Conservation (phyloP, 2,329 filamentous ascomycete genomes). For the Sclerotinia glacialis region DNA sequence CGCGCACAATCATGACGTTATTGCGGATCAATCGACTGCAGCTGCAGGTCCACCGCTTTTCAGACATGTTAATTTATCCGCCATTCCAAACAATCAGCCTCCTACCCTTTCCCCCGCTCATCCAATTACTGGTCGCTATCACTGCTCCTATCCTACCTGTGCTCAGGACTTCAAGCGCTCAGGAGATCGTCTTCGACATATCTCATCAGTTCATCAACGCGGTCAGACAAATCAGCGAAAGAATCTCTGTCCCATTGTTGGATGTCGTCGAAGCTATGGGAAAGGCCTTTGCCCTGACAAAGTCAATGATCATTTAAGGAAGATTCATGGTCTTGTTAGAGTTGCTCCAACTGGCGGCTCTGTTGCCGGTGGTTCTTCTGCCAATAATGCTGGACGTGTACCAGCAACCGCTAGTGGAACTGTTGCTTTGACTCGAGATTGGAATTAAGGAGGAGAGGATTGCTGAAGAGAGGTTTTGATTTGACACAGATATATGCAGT, state of each 20-base stretch:
- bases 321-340: conserved; percentile 4
- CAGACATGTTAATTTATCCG: not conserved
- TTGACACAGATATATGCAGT: not conserved
- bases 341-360: not conserved
- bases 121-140: conserved; percentile 1
- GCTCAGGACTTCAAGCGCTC: not conserved
- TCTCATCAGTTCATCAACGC: conserved; percentile 1
- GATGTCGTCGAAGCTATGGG: conserved; percentile 8
- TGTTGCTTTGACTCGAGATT: not conserved
- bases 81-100: not conserved
- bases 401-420: not conserved
- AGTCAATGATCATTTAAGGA: conserved; percentile 7
- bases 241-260: conserved; percentile 1
- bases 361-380: not conserved
- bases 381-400: not conserved
- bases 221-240: not conserved
- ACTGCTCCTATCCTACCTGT: not conserved
- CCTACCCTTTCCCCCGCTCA: not conserved
- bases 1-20: not conserved
- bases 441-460: not conserved
- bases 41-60: not conserved
- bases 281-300: conserved; percentile 6
- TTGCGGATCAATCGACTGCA: too few relatives aligned
- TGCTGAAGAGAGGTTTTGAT: not conserved
- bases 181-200: not conserved